Conservation (phyloP, 2,329 filamentous ascomycete genomes). For the Talaromyces islandicus region DNA sequence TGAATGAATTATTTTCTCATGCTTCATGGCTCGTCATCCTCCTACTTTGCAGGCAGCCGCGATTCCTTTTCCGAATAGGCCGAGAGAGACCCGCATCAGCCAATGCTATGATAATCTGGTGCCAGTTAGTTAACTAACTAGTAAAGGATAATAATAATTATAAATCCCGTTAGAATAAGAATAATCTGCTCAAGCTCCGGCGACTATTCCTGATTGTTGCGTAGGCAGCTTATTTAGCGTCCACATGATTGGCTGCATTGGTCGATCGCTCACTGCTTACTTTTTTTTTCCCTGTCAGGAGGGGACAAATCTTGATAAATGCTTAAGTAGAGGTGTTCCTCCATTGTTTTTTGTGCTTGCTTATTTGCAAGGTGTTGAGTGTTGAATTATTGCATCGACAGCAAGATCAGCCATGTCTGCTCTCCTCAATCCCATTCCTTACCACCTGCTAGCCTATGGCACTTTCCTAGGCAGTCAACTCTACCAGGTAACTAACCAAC, state of each 20-base stretch:
- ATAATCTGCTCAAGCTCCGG: not conserved
- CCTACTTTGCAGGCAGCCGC: not conserved
- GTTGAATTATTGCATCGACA: not conserved
- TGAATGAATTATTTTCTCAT: no score
- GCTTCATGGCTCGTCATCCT: not conserved
- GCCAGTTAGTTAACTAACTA: no score
- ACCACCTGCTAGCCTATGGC: slow-evolving; percentile 35
- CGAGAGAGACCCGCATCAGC: not conserved
- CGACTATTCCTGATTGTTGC: not conserved
- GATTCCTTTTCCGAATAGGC: not conserved
- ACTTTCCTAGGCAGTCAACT: slow-evolving; percentile 35
- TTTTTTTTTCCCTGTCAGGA: not conserved
- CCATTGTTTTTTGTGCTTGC: not conserved
- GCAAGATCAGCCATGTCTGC: slow-evolving; percentile 1
- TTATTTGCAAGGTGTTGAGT: not conserved
- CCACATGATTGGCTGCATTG: not conserved
- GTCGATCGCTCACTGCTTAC: not conserved
- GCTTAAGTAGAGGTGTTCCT: not conserved
- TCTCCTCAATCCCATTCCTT: slow-evolving; percentile 20
- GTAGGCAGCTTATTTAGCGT: not conserved
- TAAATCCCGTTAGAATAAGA: not conserved
- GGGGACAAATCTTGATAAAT: not conserved
- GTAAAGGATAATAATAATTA: no score
- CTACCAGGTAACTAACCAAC: slow-evolving; percentile 23
- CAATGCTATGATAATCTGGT: not conserved